Conservation (phyloP, 192 early-diverging fungal genomes). For the Phycomyces nitens region DNA sequence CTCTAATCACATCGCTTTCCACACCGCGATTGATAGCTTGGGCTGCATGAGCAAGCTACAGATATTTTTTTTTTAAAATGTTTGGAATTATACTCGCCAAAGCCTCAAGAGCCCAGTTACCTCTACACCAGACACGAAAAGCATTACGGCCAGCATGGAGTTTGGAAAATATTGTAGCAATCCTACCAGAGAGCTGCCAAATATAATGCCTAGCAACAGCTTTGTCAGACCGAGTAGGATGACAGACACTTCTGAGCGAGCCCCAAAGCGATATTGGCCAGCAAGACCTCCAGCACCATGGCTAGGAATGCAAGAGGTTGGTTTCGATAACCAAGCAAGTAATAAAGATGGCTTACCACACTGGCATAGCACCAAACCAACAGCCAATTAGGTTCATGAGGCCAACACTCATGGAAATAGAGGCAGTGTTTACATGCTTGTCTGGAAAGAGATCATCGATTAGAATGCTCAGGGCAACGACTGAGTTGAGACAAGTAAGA, state of each 20-base stretch:
- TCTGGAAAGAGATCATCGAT: constrained; percentile 83
- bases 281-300: constrained; percentile 88
- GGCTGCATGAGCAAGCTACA: constrained; percentile 27
- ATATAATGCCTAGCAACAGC: constrained; percentile 75
- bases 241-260: constrained; percentile 76
- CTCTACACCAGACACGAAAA: constrained; percentile 80
- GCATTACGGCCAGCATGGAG: constrained; percentile 82
- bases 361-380: constrained; percentile 76
- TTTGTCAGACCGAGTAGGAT: constrained; percentile 74
- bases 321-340: neutral
- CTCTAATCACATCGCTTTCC: constrained; percentile 32
- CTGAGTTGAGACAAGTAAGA: constrained; percentile 83
- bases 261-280: constrained; percentile 93
- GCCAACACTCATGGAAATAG: constrained; percentile 64
- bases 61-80: no score
- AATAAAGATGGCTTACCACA: constrained; percentile 45
- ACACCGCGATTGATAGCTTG: constrained; percentile 47
- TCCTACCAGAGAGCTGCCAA: constrained; percentile 74
- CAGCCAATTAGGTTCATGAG: constrained; percentile 77
- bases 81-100: no score
- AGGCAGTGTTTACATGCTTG: constrained; percentile 42
- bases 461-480: constrained; percentile 71
- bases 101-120: no score
- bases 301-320: no score
- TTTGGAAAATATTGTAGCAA: constrained; percentile 71